Base-by-base conservation (phyloP, 176 grass and related monocot species). In the Cocos nucifera region DNA sequence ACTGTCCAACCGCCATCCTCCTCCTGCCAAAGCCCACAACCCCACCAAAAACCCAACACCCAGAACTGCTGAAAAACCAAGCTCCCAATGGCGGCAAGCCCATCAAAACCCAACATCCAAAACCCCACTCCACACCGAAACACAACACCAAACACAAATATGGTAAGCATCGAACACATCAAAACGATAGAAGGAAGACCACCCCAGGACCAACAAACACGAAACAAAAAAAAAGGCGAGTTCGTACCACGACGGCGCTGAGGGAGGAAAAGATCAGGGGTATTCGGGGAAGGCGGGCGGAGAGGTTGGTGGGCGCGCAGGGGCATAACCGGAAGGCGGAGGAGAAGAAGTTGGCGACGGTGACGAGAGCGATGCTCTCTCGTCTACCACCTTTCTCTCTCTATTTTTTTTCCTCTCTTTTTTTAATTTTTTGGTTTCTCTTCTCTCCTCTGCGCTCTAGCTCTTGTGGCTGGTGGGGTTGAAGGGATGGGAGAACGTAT, bases 271-370 rank as follows among this genome's bases (percentile, higher is more conserved):
- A 52, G 30, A 50, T 19, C 28, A 55, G 18, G 64, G 74, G 54
- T 62, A 66, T 69, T 77, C 56, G 18, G 23, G 75, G 51, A 70
- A 69, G 61, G 53, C 55, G 16, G 27, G 52, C 58, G 50, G 63
- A 70, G 63, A 70, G 54, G 75, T 77, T 77, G 75, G 61, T 77
- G 54, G 75, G 29, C 39, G 51, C 35, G 15, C 17, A 23, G 62
- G 54, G 52, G 57, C 32, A 23, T 23, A 73, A 59, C 6, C 6
- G 44, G 69, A 54, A 17, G 26, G 20, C 27, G 23, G 64, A 56
- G 50, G 49, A 76, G 67, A 94, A 88, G 84, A 94, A 88, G 84
- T 88, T 85, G 89, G 74, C 74, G 71, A 76, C 80, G 75, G 78
- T 80, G 75, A 84, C 71, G 79, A 94, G 74, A 85, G 80, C 62